phyloP scores from a whole-genome alignment of 352 stramenopile genomes.

The Phytophthora syringae region DNA sequence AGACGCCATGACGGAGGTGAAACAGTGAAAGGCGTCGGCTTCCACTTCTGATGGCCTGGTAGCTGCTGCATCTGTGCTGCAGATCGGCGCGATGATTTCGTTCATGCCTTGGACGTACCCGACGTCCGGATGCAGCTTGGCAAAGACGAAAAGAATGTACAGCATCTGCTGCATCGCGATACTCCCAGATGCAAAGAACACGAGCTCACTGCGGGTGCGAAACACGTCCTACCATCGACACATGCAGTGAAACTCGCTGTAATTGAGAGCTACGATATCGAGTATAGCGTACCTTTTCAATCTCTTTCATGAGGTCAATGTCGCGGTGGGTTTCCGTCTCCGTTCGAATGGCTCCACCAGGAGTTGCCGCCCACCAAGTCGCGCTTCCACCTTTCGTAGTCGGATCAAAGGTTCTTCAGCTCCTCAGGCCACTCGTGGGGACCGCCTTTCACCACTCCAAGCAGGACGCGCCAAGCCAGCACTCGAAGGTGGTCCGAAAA shows the following conservation, averaged over 20 bases:
- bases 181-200: slow-evolving; percentile 54
- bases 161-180: slow-evolving; percentile 75
- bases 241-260: not conserved
- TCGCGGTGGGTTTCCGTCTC: slow-evolving; percentile 37
- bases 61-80: slow-evolving; percentile 59
- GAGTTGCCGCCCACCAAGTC: slow-evolving; percentile 40
- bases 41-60: slow-evolving; percentile 48
- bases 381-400: slow-evolving; percentile 46
- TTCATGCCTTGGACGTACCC: slow-evolving; percentile 97
- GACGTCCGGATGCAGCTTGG: slow-evolving; percentile 79
- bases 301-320: slow-evolving; percentile 57
- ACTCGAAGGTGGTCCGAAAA: slow-evolving; percentile 22
- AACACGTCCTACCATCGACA: slow-evolving; percentile 51
- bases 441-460: slow-evolving; percentile 41
- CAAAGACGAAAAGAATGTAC: slow-evolving; percentile 76
- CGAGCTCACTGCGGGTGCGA: slow-evolving; percentile 57
- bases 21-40: slow-evolving; percentile 61
- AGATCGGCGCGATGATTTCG: slow-evolving; percentile 91
- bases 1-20: slow-evolving; percentile 55
- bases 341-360: slow-evolving; percentile 18
- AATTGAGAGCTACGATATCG: not conserved
- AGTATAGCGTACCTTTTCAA: slow-evolving; percentile 54
- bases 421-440: slow-evolving; percentile 23
- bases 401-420: slow-evolving; percentile 20
- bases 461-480: slow-evolving; percentile 47